Evolutionary conservation across 108 stramenopile genomes (phyloP), one percentile per base, ranked within the genome.

Genomic region (Nitzschia sp.): DNA sequence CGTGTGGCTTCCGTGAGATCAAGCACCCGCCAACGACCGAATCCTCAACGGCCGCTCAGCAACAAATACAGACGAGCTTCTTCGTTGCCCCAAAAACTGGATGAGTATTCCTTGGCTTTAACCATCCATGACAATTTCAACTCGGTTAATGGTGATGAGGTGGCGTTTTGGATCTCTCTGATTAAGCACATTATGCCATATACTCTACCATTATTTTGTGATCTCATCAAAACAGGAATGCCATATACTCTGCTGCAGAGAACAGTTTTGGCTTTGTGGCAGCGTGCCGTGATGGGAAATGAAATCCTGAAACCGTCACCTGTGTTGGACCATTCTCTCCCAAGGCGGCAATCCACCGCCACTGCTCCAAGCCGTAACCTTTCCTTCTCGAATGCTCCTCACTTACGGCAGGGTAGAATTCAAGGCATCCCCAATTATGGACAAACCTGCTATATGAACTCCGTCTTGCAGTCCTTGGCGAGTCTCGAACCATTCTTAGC

Each of bases 401-500:
- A 31, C 2, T 21, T 58, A 21, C 30, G 29, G 31, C 29, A 31
- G 33, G 56, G 45, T 68, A 38, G 19, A n/a, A 58, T 66, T 47
- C 57, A 45, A 58, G 92, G 92, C 2, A 72, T 93, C 19, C 73
- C 67, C 11, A 93, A 93, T 66, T 69, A 71, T 56, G 92, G 92
- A 6, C 89, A 93, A 66, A 90, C 92, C 0, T 93, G 92, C 64
- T 93, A 85, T 58, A 64, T 88, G 34, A 93, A 90, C 60, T 85
- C 88, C 19, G 83, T 90, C 9, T 32, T 93, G 22, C 92, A 93
- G 63, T 78, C 88, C 19, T 61, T 93, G 73, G 89, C 92, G 31
- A 83, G 87, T 3, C 69, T 89, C 11, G 61, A 67, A 50, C 75
- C 80, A 1, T 76, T 93, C 56, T 54, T 72, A 27, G 19, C 58